Evolutionary conservation across 1,284 basidiomycete genomes (phyloP), one percentile per base, ranked within the genome.

Genomic region (Tylopilus orsonianus): DNA sequence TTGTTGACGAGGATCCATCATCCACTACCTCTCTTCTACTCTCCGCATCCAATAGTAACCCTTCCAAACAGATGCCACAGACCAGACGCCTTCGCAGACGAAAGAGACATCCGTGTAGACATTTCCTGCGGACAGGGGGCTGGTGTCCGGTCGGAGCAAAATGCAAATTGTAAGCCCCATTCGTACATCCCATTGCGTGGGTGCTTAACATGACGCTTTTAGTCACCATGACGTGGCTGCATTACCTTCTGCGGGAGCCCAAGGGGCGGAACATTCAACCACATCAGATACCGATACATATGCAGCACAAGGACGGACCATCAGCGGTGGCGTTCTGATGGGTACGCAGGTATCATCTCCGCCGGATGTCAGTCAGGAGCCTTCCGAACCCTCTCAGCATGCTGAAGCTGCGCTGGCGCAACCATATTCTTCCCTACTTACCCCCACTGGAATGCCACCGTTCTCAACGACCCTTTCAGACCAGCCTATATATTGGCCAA

Each of bases 161-260:
- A n/a, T 78, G 75, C 51, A 69, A 62, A 52, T 75, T 76, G 77
- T 78, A 59, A 55, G 75, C 58, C 26, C 10, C 34, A 38, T 41
- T 42, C 20, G 41, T 30, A 32, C 16, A 38, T 44, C 30, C 26
- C 36, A 34, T 8, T 14, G 44, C 39, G 14, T 13, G 9, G 8
- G 44, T 41, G n/a, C 47, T 42, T 47, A 38, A 47, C 52, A 35
- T 16, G 30, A 48, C 18, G 5, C 44, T 5, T 46, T 43, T 45
- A 78, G 76, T 50, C 65, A 71, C 10, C 75, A 77, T 52, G 74
- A 75, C 49, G 42, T 50, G 33, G 38, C 55, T 20, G 46, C 40
- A 32, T 43, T 56, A 19, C 46, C 51, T 33, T 44, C 48, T 35
- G 24, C 22, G 20, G 40, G 13, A 18, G n/a, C 19, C 19, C 40